Evolutionary conservation across 768 basidiomycete species (phyloP), one percentile per base, ranked within the genome.

Genomic region (Russula griseocarnosa): DNA sequence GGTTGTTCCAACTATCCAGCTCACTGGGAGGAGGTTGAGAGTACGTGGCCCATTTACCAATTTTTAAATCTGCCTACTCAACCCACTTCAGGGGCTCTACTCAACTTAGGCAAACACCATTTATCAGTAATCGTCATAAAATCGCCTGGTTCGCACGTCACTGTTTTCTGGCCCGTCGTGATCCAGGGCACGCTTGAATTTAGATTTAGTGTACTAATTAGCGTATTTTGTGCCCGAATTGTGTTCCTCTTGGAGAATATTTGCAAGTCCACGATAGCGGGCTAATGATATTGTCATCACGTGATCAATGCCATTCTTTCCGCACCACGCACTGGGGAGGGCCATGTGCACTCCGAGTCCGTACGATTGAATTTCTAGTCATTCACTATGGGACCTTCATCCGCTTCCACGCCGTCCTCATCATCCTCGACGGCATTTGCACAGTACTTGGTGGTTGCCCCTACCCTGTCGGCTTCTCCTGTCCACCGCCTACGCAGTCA

Each of bases 1-100:
- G 38, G 73, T 82, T 36, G 77, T 86, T 0, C 84, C 84, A 0
- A 68, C 75, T 22, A 69, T 85, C 3, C 85, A 86, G 66, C 60
- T 77, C 54, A 82, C 79, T 62, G 84, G 85, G 1, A 67, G 74
- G 3, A 42, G 40, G 24, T 69, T 86, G 28, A 75, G 82, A 58
- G 83, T 83, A 70, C 65, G 81, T 74, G 6, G 18, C 28, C 14
- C 26, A 20, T 20, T 28, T 26, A 47, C 20, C 3, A 26, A 16
- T 22, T 32, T 34, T 36, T 18, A 6, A 6, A 32, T 24, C 16
- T 20, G 32, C 32, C 55, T 18, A 18, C 13, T 24, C 26, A n/a
- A n/a, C 18, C 24, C 3, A 14, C 30, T 55, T 32, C 28, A 68
- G 61, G 55, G 47, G 10, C 65, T 34, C 20, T 68, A 66, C 57